phyloP scores from a whole-genome alignment of 371 early-diverging fungal genomes.

The Rhizopus arrhizus region DNA sequence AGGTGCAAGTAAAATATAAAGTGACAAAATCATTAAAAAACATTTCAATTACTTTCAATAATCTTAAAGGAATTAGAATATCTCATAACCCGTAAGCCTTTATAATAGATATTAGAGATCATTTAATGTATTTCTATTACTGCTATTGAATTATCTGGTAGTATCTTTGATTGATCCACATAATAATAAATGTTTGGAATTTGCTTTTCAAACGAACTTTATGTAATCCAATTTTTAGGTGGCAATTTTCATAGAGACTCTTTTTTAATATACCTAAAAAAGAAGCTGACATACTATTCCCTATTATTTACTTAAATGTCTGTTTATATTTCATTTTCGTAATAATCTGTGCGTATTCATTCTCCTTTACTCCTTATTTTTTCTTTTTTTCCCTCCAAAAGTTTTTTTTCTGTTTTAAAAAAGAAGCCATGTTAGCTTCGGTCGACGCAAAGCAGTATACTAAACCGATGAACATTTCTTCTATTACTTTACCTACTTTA shows the following conservation, averaged over 20 bases:
- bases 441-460: not conserved
- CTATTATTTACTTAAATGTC: too few relatives aligned
- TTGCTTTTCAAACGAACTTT: not conserved
- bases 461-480: constrained; percentile 47
- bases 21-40: too few relatives aligned
- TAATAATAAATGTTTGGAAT: too few relatives aligned
- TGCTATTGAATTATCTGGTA: not conserved
- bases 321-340: not conserved
- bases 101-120: not conserved
- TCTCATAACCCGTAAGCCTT: too few relatives aligned
- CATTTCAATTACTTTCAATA: too few relatives aligned
- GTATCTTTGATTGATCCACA: not conserved
- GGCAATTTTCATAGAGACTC: not conserved
- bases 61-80: too few relatives aligned
- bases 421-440: not conserved
- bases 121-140: too few relatives aligned
- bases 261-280: not conserved
- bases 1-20: too few relatives aligned
- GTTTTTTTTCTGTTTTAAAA: too few relatives aligned
- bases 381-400: not conserved
- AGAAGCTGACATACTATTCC: not conserved
- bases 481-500: constrained; percentile 34
- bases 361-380: not conserved
- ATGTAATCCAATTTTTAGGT: not conserved
- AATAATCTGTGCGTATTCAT: not conserved